Evolutionary conservation across 352 stramenopile genomes (phyloP).

Genomic region (Globisporangium iwayamae): DNA sequence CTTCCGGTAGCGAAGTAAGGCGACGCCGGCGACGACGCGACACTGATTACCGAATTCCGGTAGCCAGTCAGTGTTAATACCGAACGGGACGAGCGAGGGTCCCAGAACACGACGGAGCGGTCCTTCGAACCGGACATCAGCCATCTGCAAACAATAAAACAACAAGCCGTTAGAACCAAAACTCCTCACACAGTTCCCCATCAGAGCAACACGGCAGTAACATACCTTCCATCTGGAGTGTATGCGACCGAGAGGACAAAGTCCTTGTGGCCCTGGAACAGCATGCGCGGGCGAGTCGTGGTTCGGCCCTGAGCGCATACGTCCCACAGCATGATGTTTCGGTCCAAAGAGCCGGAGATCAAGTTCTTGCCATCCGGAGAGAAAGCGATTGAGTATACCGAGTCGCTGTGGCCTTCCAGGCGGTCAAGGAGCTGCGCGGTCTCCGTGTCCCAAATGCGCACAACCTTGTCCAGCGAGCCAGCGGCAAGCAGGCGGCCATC

Average conservation of each 20-base stretch:
- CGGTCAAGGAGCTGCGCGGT: slow-evolving; percentile 76
- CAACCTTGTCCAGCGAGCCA: slow-evolving; percentile 82
- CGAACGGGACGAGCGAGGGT: slow-evolving; percentile 75
- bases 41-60: slow-evolving; percentile 86
- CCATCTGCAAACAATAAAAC: slow-evolving; percentile 40
- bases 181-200: no score
- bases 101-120: slow-evolving; percentile 85
- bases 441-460: slow-evolving; percentile 85
- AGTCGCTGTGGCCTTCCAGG: slow-evolving; percentile 82
- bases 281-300: slow-evolving; percentile 77
- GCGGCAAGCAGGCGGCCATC: slow-evolving; percentile 75
- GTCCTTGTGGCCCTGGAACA: slow-evolving; percentile 87
- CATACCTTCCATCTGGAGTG: slow-evolving; percentile 82
- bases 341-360: slow-evolving; percentile 81
- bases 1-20: slow-evolving; percentile 85
- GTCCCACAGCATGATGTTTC: slow-evolving; percentile 88
- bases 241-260: slow-evolving; percentile 85
- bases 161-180: no score
- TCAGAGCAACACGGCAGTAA: slow-evolving; percentile 5
- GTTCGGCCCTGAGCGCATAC: slow-evolving; percentile 75
- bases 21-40: slow-evolving; percentile 76
- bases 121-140: slow-evolving; percentile 88
- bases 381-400: slow-evolving; percentile 86
- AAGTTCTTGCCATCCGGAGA: slow-evolving; percentile 85
- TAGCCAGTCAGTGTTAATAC: slow-evolving; percentile 81